phyloP scores from a whole-genome alignment of 2,329 filamentous ascomycete genomes.

The Aspergillus sp. region DNA sequence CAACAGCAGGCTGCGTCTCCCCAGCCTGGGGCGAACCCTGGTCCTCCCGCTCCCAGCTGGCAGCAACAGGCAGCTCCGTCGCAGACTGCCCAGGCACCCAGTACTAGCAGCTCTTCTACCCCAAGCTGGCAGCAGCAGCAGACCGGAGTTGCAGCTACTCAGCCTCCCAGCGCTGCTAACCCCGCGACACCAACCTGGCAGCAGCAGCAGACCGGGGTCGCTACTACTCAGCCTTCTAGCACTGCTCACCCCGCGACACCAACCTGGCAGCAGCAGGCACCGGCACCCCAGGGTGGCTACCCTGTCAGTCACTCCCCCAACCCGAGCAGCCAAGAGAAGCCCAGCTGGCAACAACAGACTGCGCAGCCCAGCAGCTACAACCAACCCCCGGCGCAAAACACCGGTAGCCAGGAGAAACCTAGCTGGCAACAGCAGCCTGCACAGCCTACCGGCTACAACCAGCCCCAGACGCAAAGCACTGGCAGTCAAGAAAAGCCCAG shows the following conservation, averaged over 20 bases:
- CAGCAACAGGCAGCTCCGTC: conserved; percentile 8
- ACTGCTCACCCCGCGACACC: conserved; percentile 1
- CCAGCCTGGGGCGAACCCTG: conserved; percentile 9
- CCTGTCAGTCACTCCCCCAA: background rate
- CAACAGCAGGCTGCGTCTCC: conserved; percentile 15
- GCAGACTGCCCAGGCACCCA: background rate
- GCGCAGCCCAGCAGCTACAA: conserved; percentile 8
- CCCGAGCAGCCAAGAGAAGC: conserved; percentile 4
- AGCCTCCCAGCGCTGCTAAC: conserved; percentile 5
- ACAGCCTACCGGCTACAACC: conserved; percentile 3
- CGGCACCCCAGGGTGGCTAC: conserved; percentile 6
- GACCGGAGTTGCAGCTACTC: conserved; percentile 2
- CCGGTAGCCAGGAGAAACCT: conserved; percentile 4
- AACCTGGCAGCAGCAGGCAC: conserved; percentile 11
- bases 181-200: background rate
- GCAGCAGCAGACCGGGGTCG: conserved; percentile 6
- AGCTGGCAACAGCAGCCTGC: conserved; percentile 10
- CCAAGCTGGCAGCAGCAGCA: conserved; percentile 11
- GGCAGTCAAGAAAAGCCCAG: conserved; percentile 9
- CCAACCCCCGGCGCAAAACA: background rate
- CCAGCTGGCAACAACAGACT: conserved; percentile 10
- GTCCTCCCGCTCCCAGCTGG: background rate
- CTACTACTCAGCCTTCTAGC: conserved; percentile 3
- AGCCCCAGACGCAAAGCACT: conserved; percentile 6
- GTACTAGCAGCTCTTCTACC: background rate